Base-by-base conservation (phyloP, 768 basidiomycete genomes). In the Pisolithus tinctorius region DNA sequence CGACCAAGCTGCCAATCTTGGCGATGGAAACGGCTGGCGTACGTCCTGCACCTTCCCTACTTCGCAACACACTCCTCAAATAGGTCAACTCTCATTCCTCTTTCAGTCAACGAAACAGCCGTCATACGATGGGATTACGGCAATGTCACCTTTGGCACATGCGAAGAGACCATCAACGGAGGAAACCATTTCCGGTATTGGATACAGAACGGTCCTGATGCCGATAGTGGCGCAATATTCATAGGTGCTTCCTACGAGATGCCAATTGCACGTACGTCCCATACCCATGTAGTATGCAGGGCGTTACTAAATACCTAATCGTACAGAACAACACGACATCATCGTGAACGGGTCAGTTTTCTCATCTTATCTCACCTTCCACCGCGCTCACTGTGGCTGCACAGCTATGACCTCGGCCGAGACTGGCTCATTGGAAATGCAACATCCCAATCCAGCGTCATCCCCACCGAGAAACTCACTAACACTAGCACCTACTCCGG, bases 181-280 rank as follows among this genome's bases (percentile, higher is more conserved):
- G 93, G 93, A 6, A 79, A 88, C 61, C 93, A 96, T 63, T 81
- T 93, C 63, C 80, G 93, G 38, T 94, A 93, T 65, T 94, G 91
- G 92, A 67, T 75, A 5, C 93, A 94, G 69, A 76, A 88, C 52
- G 91, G 90, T 0, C 54, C 69, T 11, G 27, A 65, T 3, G 83
- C 72, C 6, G 74, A 89, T 59, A 86, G 86, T 51, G 79, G 84
- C 31, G 88, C 87, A 3, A 72, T 86, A 40, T 90, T 90, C 60
- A 73, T 91, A 73, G 89, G 84, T 1, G 67, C 74, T 8, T 89
- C 88, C 1, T 87, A 84, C 60, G 90, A 93, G 66, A 60, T 75
- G 62, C 82, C 88, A 14, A 73, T 85, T 20, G 68, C 77, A 14
- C 50, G 86, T 86, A 52, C 42, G 74, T 34, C 13, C 70, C 27